Conservation (phyloP, 371 early-diverging fungal species). For the Lichtheimia hyalospora region DNA sequence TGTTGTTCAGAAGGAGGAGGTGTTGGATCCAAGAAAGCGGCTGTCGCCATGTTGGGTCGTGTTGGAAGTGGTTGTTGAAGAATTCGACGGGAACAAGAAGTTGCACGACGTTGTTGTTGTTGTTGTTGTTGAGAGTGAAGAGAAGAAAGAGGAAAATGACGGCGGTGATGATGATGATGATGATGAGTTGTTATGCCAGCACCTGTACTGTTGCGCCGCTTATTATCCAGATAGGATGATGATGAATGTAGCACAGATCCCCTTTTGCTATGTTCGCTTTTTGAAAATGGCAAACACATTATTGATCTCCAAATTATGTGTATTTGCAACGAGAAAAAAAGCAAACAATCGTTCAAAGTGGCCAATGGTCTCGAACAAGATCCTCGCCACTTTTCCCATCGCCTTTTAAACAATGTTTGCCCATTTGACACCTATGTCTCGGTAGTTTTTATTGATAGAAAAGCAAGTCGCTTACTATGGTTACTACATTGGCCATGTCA, state of each 20-base stretch:
- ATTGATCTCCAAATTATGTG: constrained; percentile 5
- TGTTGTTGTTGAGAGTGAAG: constrained; percentile 10
- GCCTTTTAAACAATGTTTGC: too few species aligned
- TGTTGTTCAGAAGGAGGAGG: background rate
- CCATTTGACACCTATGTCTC: too few species aligned
- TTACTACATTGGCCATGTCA: too few species aligned
- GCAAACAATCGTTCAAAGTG: background rate
- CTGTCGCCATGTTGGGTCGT: constrained; percentile 22
- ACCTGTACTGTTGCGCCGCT: background rate
- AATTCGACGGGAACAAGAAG: background rate
- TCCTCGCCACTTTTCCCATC: too few species aligned
- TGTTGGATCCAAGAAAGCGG: constrained; percentile 12
- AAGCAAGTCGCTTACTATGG: too few species aligned
- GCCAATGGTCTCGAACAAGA: background rate
- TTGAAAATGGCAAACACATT: constrained; percentile 23
- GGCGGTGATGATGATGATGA: background rate
- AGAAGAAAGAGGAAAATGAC: background rate
- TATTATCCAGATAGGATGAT: constrained; percentile 7
- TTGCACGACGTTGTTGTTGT: too few species aligned
- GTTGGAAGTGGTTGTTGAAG: constrained; percentile 13
- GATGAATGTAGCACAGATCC: constrained; percentile 14
- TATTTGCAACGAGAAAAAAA: constrained; percentile 12
- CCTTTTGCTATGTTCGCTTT: constrained; percentile 20
- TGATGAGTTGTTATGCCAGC: constrained; percentile 3
- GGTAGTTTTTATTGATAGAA: too few species aligned